Evolutionary conservation across 2,329 filamentous ascomycete genomes (phyloP).

Genomic region (Fusarium decemcellulare): DNA sequence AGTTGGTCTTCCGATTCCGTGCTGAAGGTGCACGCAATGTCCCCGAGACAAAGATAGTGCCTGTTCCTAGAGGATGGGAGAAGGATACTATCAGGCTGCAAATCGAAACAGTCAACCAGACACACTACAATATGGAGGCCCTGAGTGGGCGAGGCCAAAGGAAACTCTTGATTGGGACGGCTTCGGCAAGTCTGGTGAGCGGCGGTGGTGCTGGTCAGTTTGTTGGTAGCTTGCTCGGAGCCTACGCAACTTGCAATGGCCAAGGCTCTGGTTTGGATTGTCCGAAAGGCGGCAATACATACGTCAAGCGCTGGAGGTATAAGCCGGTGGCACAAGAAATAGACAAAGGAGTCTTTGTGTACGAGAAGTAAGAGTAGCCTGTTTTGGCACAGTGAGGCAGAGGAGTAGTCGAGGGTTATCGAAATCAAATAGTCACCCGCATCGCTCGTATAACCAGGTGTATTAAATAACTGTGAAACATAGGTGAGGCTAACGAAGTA

Average conservation of each 20-base stretch:
- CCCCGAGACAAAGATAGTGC: neutral
- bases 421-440: too few relatives aligned
- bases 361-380: too few relatives aligned
- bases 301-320: slow-evolving; percentile 28
- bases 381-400: too few relatives aligned
- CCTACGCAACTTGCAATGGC: slow-evolving; percentile 36
- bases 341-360: slow-evolving; percentile 13
- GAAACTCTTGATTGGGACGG: slow-evolving; percentile 4
- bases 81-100: neutral
- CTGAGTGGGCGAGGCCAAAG: neutral
- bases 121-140: slow-evolving; percentile 27
- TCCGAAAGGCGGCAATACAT: slow-evolving; percentile 11
- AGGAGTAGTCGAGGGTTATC: too few relatives aligned
- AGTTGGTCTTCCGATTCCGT: slow-evolving; percentile 16
- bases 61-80: slow-evolving; percentile 26
- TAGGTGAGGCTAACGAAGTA: too few relatives aligned
- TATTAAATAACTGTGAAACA: too few relatives aligned
- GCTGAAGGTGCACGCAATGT: slow-evolving; percentile 13
- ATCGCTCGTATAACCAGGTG: too few relatives aligned
- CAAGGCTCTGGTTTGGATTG: slow-evolving; percentile 18
- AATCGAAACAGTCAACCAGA: slow-evolving; percentile 18
- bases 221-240: slow-evolving; percentile 27
- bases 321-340: slow-evolving; percentile 22
- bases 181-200: slow-evolving; percentile 25
- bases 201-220: slow-evolving; percentile 14